These are phyloP conservation scores for Yamadazyma nakazawae DNA, from an alignment of 805 yeast genomes.

Conservation along the genomic window DNA sequence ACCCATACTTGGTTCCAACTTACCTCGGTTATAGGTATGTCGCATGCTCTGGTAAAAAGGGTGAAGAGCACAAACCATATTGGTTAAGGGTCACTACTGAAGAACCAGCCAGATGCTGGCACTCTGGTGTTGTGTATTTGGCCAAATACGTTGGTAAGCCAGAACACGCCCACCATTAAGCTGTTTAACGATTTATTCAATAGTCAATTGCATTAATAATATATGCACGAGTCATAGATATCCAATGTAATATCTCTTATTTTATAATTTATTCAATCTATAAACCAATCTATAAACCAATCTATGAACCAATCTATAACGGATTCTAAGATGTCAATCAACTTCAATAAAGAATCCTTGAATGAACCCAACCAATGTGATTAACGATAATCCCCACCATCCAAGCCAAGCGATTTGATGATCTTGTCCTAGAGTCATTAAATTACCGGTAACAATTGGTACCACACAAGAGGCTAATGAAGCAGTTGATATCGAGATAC, in stretches of 20 bases:
- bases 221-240: background rate
- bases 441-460: slow-evolving; percentile 52
- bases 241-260: background rate
- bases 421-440: slow-evolving; percentile 27
- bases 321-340: background rate
- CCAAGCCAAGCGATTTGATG: slow-evolving; percentile 22
- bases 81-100: slow-evolving; percentile 88
- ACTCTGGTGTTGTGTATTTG: slow-evolving; percentile 94
- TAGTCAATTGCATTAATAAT: slow-evolving; percentile 6
- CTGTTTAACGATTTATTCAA: slow-evolving; percentile 1
- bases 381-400: slow-evolving; percentile 29
- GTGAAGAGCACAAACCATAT: slow-evolving; percentile 85
- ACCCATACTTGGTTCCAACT: slow-evolving; percentile 87
- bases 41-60: slow-evolving; percentile 90
- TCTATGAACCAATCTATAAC: no score
- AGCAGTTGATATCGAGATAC: slow-evolving; percentile 49
- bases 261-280: background rate
- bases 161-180: slow-evolving; percentile 53
- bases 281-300: no score
- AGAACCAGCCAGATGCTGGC: slow-evolving; percentile 94
- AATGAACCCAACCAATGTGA: slow-evolving; percentile 6
- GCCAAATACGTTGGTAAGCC: slow-evolving; percentile 85
- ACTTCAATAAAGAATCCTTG: slow-evolving; percentile 9
- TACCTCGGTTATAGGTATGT: slow-evolving; percentile 92
- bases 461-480: slow-evolving; percentile 55